Conservation (phyloP, 2,329 filamentous ascomycete genomes). For the Penicillium sp. region DNA sequence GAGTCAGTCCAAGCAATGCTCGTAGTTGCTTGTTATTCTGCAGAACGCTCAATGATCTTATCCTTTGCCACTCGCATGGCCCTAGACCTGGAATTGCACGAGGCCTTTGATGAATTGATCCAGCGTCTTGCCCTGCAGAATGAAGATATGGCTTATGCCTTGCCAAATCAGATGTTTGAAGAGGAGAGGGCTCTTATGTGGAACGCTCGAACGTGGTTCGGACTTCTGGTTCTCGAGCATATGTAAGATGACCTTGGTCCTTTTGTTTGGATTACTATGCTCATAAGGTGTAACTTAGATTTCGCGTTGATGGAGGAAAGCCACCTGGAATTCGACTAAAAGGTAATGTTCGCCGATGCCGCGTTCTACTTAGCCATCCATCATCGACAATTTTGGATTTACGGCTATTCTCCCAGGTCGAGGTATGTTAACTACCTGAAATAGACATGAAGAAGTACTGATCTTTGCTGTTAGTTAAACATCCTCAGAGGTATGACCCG, state of each 20-base stretch:
- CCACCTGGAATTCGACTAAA: slow-evolving; percentile 40
- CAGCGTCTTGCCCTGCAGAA: slow-evolving; percentile 28
- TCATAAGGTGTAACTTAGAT: slow-evolving; percentile 14
- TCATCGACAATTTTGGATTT: slow-evolving; percentile 50
- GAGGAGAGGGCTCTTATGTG: slow-evolving; percentile 38
- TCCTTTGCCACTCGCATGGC: slow-evolving; percentile 53
- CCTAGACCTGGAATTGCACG: slow-evolving; percentile 47
- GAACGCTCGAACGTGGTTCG: slow-evolving; percentile 51
- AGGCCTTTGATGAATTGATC: slow-evolving; percentile 43
- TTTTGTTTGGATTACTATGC: neutral
- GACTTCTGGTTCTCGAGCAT: slow-evolving; percentile 52
- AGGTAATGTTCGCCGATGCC: slow-evolving; percentile 43
- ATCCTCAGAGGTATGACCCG: slow-evolving; percentile 34
- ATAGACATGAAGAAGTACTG: slow-evolving; percentile 1
- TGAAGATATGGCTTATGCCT: slow-evolving; percentile 15
- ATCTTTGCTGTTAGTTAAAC: slow-evolving; percentile 37
- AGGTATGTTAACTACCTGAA: slow-evolving; percentile 23
- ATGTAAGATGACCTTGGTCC: slow-evolving; percentile 29
- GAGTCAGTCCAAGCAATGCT: slow-evolving; percentile 55
- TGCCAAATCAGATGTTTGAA: slow-evolving; percentile 14
- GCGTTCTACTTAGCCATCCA: slow-evolving; percentile 45
- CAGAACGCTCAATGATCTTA: slow-evolving; percentile 51
- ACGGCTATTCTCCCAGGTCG: slow-evolving; percentile 53
- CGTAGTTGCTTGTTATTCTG: slow-evolving; percentile 52
- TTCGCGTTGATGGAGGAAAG: slow-evolving; percentile 48